Base-by-base conservation (phyloP, 2,329 filamentous ascomycete genomes). In the Ascocoryne sarcoides region DNA sequence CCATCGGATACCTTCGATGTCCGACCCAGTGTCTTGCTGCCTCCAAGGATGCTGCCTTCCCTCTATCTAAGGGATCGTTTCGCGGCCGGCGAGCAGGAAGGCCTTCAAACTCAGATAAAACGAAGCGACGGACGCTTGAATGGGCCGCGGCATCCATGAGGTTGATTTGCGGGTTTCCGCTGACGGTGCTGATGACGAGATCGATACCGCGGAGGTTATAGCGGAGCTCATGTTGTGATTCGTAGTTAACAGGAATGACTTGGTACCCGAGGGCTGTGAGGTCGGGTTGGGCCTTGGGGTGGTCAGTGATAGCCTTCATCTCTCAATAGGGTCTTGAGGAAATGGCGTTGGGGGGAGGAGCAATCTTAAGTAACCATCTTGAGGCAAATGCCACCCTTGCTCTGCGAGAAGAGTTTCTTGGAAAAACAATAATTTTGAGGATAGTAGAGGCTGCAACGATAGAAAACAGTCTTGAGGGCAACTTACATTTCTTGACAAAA, bases 41-140 rank as follows among this genome's bases (percentile, higher is more conserved):
- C 2, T 67, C 64, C 4, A 80, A 63, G 2, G 79, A 78, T n/a
- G 67, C 65, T 9, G 65, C 64, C 16, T 73, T 75, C 15, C 71
- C 73, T 33, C 74, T 73, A 56, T 85, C 78, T 17, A 84, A 63
- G 2, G 76, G 69, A 42, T 82, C 78, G 40, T 67, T 63, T 39
- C 31, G 47, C 1, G 72, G 69, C 36, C 81, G 68, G 32, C 72
- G 66, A 14, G 62, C 60, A 12, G 82, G 66, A 21, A 67, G 66
- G 1, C 83, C 83, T 62, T 86, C 81, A 51, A 87, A 88, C 52
- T 87, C 83, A 5, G 82, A 81, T 1, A 84, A 82, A 3, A 84
- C 77, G 54, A 88, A 88, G 26, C 76, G 71, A 12, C 73, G 70
- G 2, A 88, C 82, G 14, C 74, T 68, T 14, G 72, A 75, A 37